Base-by-base conservation (phyloP, 2,329 filamentous ascomycete genomes). In the Zymoseptoria passerinii region DNA sequence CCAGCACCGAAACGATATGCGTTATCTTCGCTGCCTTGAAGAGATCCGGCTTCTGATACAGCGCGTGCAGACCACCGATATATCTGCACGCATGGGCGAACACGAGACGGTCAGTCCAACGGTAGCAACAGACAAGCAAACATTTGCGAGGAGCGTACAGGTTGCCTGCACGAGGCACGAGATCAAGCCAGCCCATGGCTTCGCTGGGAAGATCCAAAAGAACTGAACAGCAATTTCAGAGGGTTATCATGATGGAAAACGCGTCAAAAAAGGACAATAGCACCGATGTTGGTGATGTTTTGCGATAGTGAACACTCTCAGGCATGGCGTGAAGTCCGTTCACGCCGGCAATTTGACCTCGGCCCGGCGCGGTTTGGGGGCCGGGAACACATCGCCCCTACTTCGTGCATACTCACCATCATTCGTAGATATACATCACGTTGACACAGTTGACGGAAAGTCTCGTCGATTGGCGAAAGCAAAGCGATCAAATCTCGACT, bases 1-100 rank as follows among this genome's bases (percentile, higher is more conserved):
- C 82, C 59, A 92, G 73, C 51, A 92, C 88, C 2, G 91, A 95
- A 18, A 97, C 78, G 40, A 97, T 83, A 74, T 96, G 91, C 2
- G 90, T 95, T 71, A 97, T 90, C 63, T 86, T 85, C 65, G 84
- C 83, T 64, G 87, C 81, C 62, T 81, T 76, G 54, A 96, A 80
- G 48, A 85, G 80, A 52, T 86, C 80, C 58, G 85, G 64, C 8
- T 53, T 55, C 58, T 74, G 73, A 57, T 74, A 75, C 1, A 76
- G 62, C 0, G 73, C 74, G 59, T 74, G 73, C 5, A 75, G 67
- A 19, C 74, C 74, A 59, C 74, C 74, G 52, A 76, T 75, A 66
- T 72, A 74, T 28, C 50, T 52, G n/a, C 35, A 16, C 4, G 16
- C 5, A 44, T 13, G 35, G 35, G 35, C 35, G 4, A 7, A 44